Evolutionary conservation across 495 filamentous ascomycete genomes (phyloP), one percentile per base, ranked within the genome.

Genomic region (Tuber borchii): DNA sequence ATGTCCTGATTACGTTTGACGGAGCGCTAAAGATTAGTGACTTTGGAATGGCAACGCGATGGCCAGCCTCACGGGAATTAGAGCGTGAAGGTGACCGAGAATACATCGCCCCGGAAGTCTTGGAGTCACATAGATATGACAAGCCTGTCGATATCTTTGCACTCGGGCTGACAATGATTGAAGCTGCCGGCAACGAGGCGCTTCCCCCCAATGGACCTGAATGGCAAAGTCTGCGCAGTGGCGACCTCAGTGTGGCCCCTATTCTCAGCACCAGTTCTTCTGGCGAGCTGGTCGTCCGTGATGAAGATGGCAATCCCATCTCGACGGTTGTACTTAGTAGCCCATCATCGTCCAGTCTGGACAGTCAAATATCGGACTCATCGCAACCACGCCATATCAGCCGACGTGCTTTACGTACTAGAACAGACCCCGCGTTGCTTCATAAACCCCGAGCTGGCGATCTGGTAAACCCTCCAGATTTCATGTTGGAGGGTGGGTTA

Each of bases 31-130:
- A 98, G 84, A 96, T 99, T 80, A 95, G 90, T 69, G 95, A 99
- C 85, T 99, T 99, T 83, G 95, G 95, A 61, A 90, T 98, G 88
- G 94, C 95, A 65, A 89, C 90, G n/a, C 79, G 85, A 22, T 93
- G 91, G 90, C 94, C 95, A 2, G 91, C 90, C 10, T 43, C 37
- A 26, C 71, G 73, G 22, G 87, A 90, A 71, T 90, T 96, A 51
- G 95, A 99, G 73, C 90, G 92, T 44, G 95, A 99, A 85, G 95
- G 95, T 26, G 95, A 99, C 81, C 92, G 95, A 69, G 93, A 95
- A 82, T 99, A 99, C 82, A 93, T 99, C 80, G 94, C 91, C 10
- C 94, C 94, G 0, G 95, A 99, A 82, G 92, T 97, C 70, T 87
- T 99, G 19, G 87, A 87, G 81, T 80, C 79, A 31, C 70, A 74